A percentile compares a stretch with the other conserved stretches of the same genome.
These are phyloP conservation scores for Sonneratia alba DNA, from an alignment of 345 rosid species.

Conservation along the genomic window DNA sequence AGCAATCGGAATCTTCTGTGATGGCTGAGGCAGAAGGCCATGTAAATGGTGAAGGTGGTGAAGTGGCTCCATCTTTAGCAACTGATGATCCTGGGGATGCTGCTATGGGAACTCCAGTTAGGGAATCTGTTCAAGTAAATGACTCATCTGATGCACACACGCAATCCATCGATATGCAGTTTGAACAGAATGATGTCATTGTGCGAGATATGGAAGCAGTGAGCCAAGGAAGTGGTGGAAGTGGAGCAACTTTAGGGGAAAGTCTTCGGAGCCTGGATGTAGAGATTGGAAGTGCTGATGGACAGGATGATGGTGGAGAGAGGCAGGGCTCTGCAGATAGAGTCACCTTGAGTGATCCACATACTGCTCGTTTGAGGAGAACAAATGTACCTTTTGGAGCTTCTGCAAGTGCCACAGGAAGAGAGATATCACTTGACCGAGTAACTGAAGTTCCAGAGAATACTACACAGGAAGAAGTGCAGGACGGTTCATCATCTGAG, in stretches of 20 bases:
- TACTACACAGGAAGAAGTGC: constrained; percentile 76
- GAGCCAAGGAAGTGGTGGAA: constrained; percentile 94
- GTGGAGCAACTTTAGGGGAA: constrained; percentile 94
- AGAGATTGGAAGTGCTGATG: constrained; percentile 99
- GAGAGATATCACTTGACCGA: constrained; percentile 77
- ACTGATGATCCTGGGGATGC: constrained; percentile 34
- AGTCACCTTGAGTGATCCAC: constrained; percentile 43
- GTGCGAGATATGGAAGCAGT: constrained; percentile 91
- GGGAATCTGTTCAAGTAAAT: constrained; percentile 30
- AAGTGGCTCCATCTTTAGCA: constrained; percentile 29
- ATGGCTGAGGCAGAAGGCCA: constrained; percentile 39
- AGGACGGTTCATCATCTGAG: constrained; percentile 53
- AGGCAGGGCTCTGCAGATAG: constrained; percentile 69
- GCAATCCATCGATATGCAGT: constrained; percentile 82
- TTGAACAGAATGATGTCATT: constrained; percentile 72
- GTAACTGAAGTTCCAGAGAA: constrained; percentile 93
- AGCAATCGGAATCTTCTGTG: constrained; percentile 34
- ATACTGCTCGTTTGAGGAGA: constrained; percentile 61
- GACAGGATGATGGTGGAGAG: constrained; percentile 92
- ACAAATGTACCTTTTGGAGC: constrained; percentile 43
- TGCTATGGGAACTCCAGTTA: constrained; percentile 34
- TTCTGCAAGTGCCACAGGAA: constrained; percentile 40
- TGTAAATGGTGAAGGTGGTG: constrained; percentile 30
- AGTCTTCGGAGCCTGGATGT: constrained; percentile 96
- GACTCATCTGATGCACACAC: constrained; percentile 28